Evolutionary conservation across 2,329 filamentous ascomycete genomes (phyloP).

Genomic region (Hypomyces rosellus): DNA sequence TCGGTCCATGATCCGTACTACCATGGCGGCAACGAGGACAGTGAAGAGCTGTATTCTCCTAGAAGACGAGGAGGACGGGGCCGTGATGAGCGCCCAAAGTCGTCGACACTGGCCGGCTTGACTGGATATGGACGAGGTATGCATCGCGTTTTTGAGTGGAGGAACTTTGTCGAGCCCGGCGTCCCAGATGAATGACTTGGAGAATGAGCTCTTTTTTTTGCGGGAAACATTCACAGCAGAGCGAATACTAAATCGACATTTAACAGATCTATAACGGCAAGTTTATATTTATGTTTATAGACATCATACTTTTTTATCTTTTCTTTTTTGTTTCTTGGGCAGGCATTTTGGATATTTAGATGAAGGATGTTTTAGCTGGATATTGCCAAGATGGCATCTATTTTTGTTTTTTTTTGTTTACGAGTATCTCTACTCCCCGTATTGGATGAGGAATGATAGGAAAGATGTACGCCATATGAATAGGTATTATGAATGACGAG

Average conservation of each 20-base stretch:
- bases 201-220: background rate
- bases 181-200: constrained; percentile 28
- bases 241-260: too few species aligned
- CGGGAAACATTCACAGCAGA: background rate
- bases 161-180: constrained; percentile 40
- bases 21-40: constrained; percentile 4
- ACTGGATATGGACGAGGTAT: constrained; percentile 38
- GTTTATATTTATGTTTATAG: too few species aligned
- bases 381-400: too few species aligned
- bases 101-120: constrained; percentile 43
- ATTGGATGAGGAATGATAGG: too few species aligned
- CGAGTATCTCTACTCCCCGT: too few species aligned
- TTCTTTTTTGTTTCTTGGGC: background rate
- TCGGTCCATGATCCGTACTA: constrained; percentile 14
- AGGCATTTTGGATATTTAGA: background rate
- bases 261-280: too few species aligned
- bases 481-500: too few species aligned
- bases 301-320: background rate
- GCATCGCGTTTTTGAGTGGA: constrained; percentile 45
- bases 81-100: constrained; percentile 25
- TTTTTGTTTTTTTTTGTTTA: too few species aligned
- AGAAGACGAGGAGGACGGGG: constrained; percentile 20
- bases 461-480: too few species aligned
- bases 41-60: constrained; percentile 23
- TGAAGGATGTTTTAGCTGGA: too few species aligned